Evolutionary conservation across 306 rosid genomes (phyloP).

Genomic region (Argentina anserina): DNA sequence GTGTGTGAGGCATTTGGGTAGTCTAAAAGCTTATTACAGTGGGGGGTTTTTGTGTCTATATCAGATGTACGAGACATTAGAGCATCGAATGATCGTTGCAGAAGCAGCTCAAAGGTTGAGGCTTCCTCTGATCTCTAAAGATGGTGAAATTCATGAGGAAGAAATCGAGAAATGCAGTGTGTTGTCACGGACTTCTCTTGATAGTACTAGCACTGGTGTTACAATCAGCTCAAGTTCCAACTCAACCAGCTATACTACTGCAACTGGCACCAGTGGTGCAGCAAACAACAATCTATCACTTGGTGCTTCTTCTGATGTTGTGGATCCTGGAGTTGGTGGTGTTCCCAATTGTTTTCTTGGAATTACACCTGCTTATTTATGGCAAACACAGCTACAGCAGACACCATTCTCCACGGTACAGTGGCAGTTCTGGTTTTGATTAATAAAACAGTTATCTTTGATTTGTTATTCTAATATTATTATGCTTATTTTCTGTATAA

Average conservation of each 20-base stretch:
- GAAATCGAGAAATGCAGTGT: slow-evolving; percentile 83
- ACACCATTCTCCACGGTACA: slow-evolving; percentile 64
- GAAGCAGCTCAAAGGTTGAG: slow-evolving; percentile 96
- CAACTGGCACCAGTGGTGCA: slow-evolving; percentile 46
- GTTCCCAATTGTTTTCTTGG: slow-evolving; percentile 92
- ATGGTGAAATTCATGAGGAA: slow-evolving; percentile 86
- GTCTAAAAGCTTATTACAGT: not conserved
- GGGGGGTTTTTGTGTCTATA: slow-evolving; percentile 11
- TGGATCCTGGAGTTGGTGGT: slow-evolving; percentile 86
- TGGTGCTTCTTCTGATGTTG: slow-evolving; percentile 42
- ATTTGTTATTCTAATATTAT: not conserved
- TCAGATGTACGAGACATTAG: slow-evolving; percentile 84
- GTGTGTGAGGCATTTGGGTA: not conserved
- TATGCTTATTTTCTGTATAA: not conserved
- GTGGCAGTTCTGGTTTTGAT: not conserved
- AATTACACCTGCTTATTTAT: slow-evolving; percentile 80
- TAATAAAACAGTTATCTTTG: not conserved
- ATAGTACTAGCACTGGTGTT: slow-evolving; percentile 53
- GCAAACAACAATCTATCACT: slow-evolving; percentile 38
- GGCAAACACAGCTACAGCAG: slow-evolving; percentile 84
- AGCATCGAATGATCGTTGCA: slow-evolving; percentile 85
- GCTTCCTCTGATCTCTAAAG: slow-evolving; percentile 90
- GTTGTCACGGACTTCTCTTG: slow-evolving; percentile 69
- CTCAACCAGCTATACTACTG: slow-evolving; percentile 57
- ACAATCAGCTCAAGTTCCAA: slow-evolving; percentile 61